Evolutionary conservation across 208 protist genomes (phyloP), one percentile per base, ranked within the genome.

Genomic region (Kentomonas sorsogonicus): DNA sequence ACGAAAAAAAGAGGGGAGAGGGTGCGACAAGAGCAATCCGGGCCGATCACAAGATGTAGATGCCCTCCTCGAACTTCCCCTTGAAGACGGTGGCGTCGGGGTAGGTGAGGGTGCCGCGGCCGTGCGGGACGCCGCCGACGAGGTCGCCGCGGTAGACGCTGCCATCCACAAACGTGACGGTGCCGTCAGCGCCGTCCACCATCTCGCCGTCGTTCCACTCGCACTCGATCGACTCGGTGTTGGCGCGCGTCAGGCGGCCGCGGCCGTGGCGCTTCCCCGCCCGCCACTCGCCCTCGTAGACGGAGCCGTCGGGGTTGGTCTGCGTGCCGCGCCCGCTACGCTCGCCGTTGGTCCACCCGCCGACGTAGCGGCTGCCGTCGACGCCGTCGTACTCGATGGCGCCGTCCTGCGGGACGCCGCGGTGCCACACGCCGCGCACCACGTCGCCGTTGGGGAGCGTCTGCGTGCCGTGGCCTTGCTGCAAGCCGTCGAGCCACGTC

Each of bases 281-380:
- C 16, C 7, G 22, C 87, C 89, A 97, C 40, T 72, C 64, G 22
- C 92, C 92, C 30, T 86, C 78, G 71, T 91, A 97, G 22, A 88
- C 74, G 39, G 77, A 86, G 50, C 82, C 83, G 48, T 96, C 87
- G 0, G 66, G 66, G 52, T 83, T 76, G 9, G 70, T 43, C 53
- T 89, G 75, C 4, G 71, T 83, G 10, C 89, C 92, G 18, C 36
- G 30, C 30, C 89, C 92, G 40, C 72, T 53, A 26, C 78, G 88
- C 31, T 50, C 38, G 26, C 86, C 86, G 44, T 77, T 53, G 0
- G 48, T 20, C 89, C 89, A 97, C 13, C 77, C 72, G 20, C 92
- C 92, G 10, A 91, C 88, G 64, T 95, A 96, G 26, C 63, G 73
- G 36, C 70, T 69, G 34, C 81, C 64, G 30, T 75, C 58, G 2